Conservation (phyloP, 345 rosid genomes). For the Alliaria petiolata region DNA sequence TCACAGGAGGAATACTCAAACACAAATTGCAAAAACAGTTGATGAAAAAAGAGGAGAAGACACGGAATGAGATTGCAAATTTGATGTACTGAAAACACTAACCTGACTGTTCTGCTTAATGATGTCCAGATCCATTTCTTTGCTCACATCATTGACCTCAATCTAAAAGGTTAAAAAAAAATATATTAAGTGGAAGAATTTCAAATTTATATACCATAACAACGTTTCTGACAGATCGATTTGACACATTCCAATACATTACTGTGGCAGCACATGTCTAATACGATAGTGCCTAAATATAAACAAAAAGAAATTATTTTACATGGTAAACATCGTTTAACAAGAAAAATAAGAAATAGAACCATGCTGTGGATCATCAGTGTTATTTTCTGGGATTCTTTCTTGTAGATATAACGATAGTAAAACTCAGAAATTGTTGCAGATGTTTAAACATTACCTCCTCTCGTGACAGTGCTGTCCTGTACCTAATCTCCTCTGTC, state of each 20-base stretch:
- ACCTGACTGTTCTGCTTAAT: constrained; percentile 98
- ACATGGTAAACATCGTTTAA: constrained; percentile 13
- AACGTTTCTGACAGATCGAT: constrained; percentile 1
- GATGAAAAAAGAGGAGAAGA: background rate
- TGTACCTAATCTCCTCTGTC: constrained; percentile 75
- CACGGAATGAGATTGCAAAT: background rate
- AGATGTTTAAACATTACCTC: constrained; percentile 57
- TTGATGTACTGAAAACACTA: constrained; percentile 16
- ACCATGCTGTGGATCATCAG: constrained; percentile 3
- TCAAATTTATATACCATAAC: constrained; percentile 5
- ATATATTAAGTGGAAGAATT: constrained; percentile 1
- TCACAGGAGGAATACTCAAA: constrained; percentile 11
- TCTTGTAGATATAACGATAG: background rate
- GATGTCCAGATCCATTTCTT: constrained; percentile 99
- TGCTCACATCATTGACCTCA: constrained; percentile 96
- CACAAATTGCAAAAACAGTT: background rate
- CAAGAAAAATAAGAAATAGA: constrained; percentile 3
- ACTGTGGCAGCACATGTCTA: background rate
- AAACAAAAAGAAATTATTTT: background rate
- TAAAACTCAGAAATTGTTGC: background rate
- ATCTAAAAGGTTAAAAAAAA: constrained; percentile 47
- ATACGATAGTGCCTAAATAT: constrained; percentile 5
- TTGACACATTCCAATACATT: background rate
- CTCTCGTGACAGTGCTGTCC: constrained; percentile 78
- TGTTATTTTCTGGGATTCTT: background rate